These are phyloP conservation scores for Pouteria glomerata DNA, from an alignment of 148 eudicot species.

Conservation along the genomic window DNA sequence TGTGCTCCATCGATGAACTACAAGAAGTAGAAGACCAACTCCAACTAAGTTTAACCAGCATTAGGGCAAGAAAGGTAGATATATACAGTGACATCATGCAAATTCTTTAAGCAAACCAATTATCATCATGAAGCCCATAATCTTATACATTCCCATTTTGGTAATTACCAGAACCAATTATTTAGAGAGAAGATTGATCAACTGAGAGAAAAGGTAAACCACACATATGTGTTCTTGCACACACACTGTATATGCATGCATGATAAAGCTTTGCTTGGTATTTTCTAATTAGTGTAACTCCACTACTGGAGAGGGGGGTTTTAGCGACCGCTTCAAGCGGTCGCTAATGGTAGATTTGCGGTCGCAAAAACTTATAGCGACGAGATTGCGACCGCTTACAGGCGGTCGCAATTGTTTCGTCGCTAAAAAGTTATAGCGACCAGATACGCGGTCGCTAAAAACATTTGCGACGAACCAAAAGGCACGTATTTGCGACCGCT, in stretches of 20 bases:
- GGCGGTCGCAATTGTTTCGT: no score
- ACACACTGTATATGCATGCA: neutral
- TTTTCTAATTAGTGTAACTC: neutral
- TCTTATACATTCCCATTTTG: neutral
- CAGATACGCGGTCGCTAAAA: no score
- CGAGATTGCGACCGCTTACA: no score
- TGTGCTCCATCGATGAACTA: constrained; percentile 61
- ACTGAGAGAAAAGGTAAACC: constrained; percentile 55
- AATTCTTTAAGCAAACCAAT: neutral
- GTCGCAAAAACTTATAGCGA: no score
- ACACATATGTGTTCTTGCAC: neutral
- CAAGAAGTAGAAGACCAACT: constrained; percentile 50
- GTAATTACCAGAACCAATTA: constrained; percentile 35
- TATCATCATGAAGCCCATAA: neutral
- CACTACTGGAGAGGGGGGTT: no score
- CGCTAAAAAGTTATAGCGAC: no score
- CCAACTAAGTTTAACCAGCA: constrained; percentile 42
- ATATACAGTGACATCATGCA: neutral
- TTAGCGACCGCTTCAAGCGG: no score
- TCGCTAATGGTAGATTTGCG: no score
- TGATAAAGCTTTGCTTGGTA: neutral
- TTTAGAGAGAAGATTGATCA: constrained; percentile 45
- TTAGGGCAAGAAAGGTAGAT: constrained; percentile 69
- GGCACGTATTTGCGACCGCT: no score
- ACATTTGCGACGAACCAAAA: no score